phyloP scores from a whole-genome alignment of 208 protist species.

The Crithidia fasciculata region DNA sequence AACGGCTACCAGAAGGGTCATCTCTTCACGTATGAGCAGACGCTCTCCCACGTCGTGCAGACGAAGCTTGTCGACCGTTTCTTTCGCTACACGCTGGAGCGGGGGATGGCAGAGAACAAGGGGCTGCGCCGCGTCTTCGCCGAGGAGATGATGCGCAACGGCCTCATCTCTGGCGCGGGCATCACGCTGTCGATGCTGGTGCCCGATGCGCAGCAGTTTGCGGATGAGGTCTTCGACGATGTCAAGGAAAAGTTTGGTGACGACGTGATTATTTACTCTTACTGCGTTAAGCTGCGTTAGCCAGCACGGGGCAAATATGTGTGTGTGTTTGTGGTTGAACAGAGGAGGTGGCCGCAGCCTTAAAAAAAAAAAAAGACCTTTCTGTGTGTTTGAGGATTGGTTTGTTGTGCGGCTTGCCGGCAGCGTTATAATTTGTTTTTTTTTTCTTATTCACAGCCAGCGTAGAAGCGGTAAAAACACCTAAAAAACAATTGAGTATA shows the following conservation, averaged over 20 bases:
- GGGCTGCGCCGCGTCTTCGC: constrained; percentile 40
- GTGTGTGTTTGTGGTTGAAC: not conserved
- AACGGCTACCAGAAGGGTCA: constrained; percentile 75
- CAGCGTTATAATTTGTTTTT: not conserved
- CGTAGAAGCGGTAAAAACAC: no score
- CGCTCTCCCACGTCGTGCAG: constrained; percentile 39
- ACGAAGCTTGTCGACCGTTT: constrained; percentile 53
- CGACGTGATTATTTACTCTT: constrained; percentile 47
- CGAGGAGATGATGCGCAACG: constrained; percentile 68
- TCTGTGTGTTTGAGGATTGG: not conserved
- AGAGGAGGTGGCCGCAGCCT: not conserved
- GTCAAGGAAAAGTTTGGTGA: constrained; percentile 36
- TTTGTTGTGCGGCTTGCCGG: no score
- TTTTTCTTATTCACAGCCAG: not conserved
- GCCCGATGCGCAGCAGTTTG: constrained; percentile 38
- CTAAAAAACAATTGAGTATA: no score
- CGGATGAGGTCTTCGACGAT: constrained; percentile 41
- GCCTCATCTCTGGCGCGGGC: constrained; percentile 42
- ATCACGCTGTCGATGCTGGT: constrained; percentile 42
- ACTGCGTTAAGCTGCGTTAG: constrained; percentile 24
- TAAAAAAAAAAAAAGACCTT: not conserved
- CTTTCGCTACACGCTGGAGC: constrained; percentile 37
- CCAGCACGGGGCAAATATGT: not conserved
- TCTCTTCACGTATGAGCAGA: constrained; percentile 54
- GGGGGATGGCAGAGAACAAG: constrained; percentile 9